Percentiles rank a stretch among this genome's conserved stretches.
phyloP scores from a whole-genome alignment of 352 stramenopile species.

The Phytopythium kandeliae region DNA sequence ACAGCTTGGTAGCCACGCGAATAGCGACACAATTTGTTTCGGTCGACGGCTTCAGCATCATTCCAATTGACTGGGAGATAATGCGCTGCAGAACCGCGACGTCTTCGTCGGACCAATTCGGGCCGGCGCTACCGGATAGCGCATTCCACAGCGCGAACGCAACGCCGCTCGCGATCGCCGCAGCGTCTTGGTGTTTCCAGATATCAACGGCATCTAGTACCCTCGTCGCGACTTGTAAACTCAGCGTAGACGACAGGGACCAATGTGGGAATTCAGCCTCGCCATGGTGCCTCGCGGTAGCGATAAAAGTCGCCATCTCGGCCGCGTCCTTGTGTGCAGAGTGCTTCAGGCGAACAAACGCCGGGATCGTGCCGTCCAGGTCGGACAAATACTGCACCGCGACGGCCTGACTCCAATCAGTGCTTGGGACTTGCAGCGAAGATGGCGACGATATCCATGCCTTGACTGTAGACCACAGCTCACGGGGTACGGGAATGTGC shows the following conservation, averaged over 20 bases:
- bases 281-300: constrained; percentile 11
- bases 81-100: constrained; percentile 18
- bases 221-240: constrained; percentile 19
- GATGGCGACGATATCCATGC: constrained; percentile 18
- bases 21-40: background rate
- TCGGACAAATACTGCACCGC: constrained; percentile 13
- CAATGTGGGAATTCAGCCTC: constrained; percentile 10
- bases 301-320: constrained; percentile 26
- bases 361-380: constrained; percentile 24
- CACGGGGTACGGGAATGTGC: constrained; percentile 20
- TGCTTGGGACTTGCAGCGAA: constrained; percentile 15
- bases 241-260: constrained; percentile 13
- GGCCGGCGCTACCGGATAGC: constrained; percentile 3
- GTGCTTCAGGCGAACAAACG: constrained; percentile 26
- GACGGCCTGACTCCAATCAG: constrained; percentile 26
- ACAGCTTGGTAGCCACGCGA: background rate
- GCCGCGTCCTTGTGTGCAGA: constrained; percentile 13
- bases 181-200: constrained; percentile 14
- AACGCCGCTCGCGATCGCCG: constrained; percentile 19
- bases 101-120: constrained; percentile 7
- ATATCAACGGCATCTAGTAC: constrained; percentile 14
- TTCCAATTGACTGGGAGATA: constrained; percentile 14
- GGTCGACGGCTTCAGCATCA: background rate
- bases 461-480: constrained; percentile 36
- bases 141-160: constrained; percentile 21